Percentiles rank a stretch among this genome's conserved stretches.
These are phyloP conservation scores for Emmonsiellopsis sp. DNA, from an alignment of 2,329 filamentous ascomycete genomes.

Conservation along the genomic window DNA sequence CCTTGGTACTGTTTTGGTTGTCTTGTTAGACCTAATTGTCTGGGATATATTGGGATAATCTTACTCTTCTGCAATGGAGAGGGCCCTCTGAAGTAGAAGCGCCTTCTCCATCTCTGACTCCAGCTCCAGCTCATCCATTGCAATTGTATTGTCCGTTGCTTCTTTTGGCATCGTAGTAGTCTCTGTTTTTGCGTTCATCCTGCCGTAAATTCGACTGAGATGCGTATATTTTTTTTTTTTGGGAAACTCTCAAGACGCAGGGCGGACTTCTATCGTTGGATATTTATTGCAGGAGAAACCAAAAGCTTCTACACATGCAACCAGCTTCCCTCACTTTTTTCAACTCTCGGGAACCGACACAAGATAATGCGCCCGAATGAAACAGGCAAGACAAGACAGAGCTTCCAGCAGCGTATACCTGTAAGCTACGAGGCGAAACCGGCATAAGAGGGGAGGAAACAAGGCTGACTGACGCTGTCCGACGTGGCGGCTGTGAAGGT, in stretches of 20 bases:
- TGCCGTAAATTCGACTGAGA: neutral
- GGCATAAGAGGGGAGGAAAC: neutral
- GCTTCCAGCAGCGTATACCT: no score
- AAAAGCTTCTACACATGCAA: neutral
- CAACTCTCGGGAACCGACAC: neutral
- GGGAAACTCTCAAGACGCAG: neutral
- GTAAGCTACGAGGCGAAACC: no score
- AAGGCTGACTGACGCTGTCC: constrained; percentile 2
- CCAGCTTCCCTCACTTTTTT: neutral
- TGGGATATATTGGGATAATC: no score
- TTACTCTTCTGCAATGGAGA: no score
- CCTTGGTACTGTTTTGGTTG: neutral
- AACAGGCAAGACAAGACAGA: no score
- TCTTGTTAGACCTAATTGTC: neutral
- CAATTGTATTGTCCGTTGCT: no score
- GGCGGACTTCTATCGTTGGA: neutral
- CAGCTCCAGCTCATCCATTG: neutral
- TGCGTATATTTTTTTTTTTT: neutral
- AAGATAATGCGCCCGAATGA: no score
- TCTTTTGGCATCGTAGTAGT: neutral
- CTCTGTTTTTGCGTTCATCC: neutral
- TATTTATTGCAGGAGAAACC: neutral
- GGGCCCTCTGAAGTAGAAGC: no score
- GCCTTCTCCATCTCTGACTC: neutral
- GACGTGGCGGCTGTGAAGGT: no score